Percentiles rank a stretch among this genome's conserved stretches.
phyloP scores from a whole-genome alignment of 768 basidiomycete species.

The Amanita subjunquillea region DNA sequence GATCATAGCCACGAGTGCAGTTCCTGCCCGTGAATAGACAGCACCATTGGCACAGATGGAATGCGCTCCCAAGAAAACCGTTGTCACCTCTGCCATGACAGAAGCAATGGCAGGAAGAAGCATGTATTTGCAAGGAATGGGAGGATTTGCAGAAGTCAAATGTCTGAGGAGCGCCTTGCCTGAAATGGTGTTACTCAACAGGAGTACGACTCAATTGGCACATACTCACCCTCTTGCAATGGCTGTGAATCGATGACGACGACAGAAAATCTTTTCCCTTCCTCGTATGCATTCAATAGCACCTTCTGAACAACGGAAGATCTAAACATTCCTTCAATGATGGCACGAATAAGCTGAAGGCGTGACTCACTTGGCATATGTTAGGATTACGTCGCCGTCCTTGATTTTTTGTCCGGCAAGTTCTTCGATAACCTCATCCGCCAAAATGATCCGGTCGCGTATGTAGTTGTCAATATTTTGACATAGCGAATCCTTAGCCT shows the following conservation, averaged over 20 bases:
- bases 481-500: constrained; percentile 86
- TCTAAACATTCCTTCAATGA: constrained; percentile 26
- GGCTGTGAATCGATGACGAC: constrained; percentile 94
- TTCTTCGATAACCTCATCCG: constrained; percentile 88
- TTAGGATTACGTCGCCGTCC: constrained; percentile 85
- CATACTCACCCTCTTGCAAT: constrained; percentile 66
- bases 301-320: constrained; percentile 94
- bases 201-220: background rate
- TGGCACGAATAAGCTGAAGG: background rate
- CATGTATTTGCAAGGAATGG: constrained; percentile 83
- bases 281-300: constrained; percentile 63
- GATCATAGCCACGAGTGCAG: constrained; percentile 95
- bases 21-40: constrained; percentile 89
- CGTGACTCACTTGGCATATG: constrained; percentile 64
- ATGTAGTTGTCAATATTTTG: constrained; percentile 88
- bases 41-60: constrained; percentile 92
- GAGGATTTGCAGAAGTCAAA: constrained; percentile 44
- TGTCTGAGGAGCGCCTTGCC: constrained; percentile 71
- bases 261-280: constrained; percentile 76
- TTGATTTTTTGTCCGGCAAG: constrained; percentile 89
- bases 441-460: constrained; percentile 85
- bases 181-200: constrained; percentile 18
- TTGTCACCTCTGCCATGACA: constrained; percentile 71
- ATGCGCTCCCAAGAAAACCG: constrained; percentile 86
- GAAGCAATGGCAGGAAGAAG: constrained; percentile 81